These are phyloP conservation scores for Marasmius fiardii DNA, from an alignment of 1,284 basidiomycete species.

Conservation along the genomic window DNA sequence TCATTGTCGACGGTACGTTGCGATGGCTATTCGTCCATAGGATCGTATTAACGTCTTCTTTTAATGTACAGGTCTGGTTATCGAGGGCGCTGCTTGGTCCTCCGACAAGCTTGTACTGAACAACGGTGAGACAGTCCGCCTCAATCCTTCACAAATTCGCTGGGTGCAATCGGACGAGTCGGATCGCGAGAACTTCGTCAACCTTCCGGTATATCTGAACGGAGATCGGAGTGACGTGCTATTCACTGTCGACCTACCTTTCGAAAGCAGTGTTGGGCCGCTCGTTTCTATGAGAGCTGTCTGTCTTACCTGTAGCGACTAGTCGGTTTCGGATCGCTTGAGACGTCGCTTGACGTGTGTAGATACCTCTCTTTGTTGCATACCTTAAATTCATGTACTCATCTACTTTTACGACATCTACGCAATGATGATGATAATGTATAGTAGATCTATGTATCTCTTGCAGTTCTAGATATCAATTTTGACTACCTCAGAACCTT, in stretches of 20 bases:
- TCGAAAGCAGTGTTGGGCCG: constrained; percentile 60
- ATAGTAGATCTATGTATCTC: neutral
- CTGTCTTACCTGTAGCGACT: constrained; percentile 75
- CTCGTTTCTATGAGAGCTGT: constrained; percentile 79
- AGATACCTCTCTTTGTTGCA: neutral
- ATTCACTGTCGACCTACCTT: constrained; percentile 82
- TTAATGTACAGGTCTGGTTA: constrained; percentile 59
- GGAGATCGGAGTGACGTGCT: constrained; percentile 85
- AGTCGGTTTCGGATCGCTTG: constrained; percentile 13
- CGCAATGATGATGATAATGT: constrained; percentile 3
- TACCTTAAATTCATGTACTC: neutral
- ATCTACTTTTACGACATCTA: neutral
- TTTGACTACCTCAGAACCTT: constrained; percentile 32
- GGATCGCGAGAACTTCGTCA: constrained; percentile 48
- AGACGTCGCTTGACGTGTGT: constrained; percentile 3
- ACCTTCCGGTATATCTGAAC: constrained; percentile 91
- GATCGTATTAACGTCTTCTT: too few relatives aligned
- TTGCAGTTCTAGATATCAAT: neutral
- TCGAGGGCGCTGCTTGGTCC: constrained; percentile 84
- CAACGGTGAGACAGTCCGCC: constrained; percentile 73
- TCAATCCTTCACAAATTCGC: constrained; percentile 77
- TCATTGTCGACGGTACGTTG: constrained; percentile 79
- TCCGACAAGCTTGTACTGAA: constrained; percentile 71
- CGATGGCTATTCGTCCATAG: neutral
- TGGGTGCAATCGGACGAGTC: constrained; percentile 76